phyloP scores from a whole-genome alignment of 1,284 basidiomycete genomes.

The Violaceomyces palustris region DNA sequence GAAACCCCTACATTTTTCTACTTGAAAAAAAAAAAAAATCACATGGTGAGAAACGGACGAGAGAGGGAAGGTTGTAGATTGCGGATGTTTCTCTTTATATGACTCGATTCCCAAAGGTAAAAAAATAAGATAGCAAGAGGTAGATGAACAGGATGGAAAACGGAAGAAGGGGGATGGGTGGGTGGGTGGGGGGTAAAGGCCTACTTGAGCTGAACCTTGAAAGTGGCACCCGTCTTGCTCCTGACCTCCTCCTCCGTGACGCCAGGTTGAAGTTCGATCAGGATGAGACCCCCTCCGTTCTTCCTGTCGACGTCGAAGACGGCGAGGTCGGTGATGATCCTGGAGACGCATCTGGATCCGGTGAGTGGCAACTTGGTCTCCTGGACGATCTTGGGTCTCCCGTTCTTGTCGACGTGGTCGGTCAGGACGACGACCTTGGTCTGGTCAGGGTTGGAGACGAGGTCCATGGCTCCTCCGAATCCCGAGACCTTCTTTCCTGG shows the following conservation, averaged over 20 bases:
- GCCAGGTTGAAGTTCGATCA: constrained; percentile 78
- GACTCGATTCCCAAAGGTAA: no score
- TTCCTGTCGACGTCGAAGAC: constrained; percentile 82
- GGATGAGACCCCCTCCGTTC: constrained; percentile 63
- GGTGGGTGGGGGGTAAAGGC: no score
- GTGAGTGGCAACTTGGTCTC: constrained; percentile 81
- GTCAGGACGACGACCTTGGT: constrained; percentile 66
- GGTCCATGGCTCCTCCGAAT: constrained; percentile 93
- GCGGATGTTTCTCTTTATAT: no score
- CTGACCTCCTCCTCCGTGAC: constrained; percentile 76
- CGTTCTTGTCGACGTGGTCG: constrained; percentile 85
- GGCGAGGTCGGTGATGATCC: constrained; percentile 82
- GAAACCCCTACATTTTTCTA: no score
- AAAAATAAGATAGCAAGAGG: no score
- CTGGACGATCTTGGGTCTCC: constrained; percentile 77
- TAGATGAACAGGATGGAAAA: no score
- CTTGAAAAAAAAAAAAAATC: no score
- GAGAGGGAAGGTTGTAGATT: no score
- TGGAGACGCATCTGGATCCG: constrained; percentile 75
- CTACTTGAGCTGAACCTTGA: constrained; percentile 61
- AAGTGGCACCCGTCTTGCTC: constrained; percentile 76
- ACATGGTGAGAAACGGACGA: no score
- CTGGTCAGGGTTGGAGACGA: constrained; percentile 30
- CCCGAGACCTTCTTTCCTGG: constrained; percentile 74
- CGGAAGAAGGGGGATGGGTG: no score